phyloP scores from a whole-genome alignment of 169 alveolate genomes.

The Neospora caninum region DNA sequence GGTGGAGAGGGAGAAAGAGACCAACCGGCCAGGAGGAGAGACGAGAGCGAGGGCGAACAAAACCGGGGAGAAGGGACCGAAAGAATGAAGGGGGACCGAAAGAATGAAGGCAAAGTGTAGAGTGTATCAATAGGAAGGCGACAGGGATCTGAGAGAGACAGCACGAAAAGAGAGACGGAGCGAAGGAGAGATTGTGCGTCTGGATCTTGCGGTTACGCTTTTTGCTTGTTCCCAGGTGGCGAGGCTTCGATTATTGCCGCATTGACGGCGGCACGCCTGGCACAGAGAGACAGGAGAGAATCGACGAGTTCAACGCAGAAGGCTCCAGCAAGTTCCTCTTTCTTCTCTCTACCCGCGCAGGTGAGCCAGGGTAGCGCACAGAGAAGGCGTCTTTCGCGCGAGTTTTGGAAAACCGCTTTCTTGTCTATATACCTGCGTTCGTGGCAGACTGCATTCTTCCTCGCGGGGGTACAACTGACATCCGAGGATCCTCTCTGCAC shows the following conservation, averaged over 20 bases:
- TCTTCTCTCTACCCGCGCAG: constrained; percentile 92
- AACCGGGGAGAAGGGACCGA: no score
- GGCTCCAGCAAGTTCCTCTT: constrained; percentile 73
- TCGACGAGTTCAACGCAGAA: constrained; percentile 64
- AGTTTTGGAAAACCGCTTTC: no score
- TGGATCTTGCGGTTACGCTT: no score
- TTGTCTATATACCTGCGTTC: no score
- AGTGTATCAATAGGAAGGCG: neutral
- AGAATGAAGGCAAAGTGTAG: no score
- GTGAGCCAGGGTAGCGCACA: constrained; percentile 51
- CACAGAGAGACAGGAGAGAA: constrained; percentile 93
- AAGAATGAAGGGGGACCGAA: no score
- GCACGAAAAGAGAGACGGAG: neutral
- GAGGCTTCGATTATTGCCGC: constrained; percentile 92
- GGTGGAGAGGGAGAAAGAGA: no score
- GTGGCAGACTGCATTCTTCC: no score
- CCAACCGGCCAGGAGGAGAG: neutral
- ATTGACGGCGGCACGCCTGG: constrained; percentile 97
- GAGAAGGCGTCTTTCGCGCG: neutral
- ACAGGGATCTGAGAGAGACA: neutral
- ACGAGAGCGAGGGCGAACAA: no score
- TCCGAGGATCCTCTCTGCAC: no score
- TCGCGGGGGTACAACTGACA: no score
- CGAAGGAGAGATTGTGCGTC: neutral
- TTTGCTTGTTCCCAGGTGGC: constrained; percentile 36